A percentile compares a stretch with the other conserved stretches of the same genome.
These are phyloP conservation scores for Abrus precatorius DNA, from an alignment of 306 rosid genomes.

Conservation along the genomic window DNA sequence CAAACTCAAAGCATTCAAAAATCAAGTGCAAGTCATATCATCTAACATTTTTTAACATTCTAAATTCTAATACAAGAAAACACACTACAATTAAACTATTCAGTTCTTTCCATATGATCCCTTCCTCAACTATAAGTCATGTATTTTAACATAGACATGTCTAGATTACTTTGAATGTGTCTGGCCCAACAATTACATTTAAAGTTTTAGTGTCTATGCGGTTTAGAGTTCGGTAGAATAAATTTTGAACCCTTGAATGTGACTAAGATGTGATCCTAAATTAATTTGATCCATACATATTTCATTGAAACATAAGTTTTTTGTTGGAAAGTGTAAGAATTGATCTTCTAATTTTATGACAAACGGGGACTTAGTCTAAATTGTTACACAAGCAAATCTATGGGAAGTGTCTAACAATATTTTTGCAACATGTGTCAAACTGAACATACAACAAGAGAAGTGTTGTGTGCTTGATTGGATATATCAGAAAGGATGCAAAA, in stretches of 20 bases:
- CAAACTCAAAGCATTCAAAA: background rate
- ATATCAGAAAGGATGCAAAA: slow-evolving; percentile 19
- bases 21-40: slow-evolving; percentile 3
- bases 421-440: slow-evolving; percentile 1
- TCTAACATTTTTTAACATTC: background rate
- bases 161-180: background rate
- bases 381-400: slow-evolving; percentile 1
- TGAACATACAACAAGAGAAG: background rate
- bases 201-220: background rate
- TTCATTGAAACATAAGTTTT: too few relatives aligned
- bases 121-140: slow-evolving; percentile 5
- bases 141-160: slow-evolving; percentile 12
- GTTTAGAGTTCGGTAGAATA: too few relatives aligned
- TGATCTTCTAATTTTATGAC: too few relatives aligned
- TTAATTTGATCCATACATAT: too few relatives aligned
- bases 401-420: background rate
- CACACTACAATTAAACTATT: slow-evolving; percentile 11
- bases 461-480: slow-evolving; percentile 20
- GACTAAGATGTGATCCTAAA: too few relatives aligned
- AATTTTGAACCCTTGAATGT: too few relatives aligned
- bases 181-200: background rate
- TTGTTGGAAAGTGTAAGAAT: too few relatives aligned
- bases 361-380: too few relatives aligned
- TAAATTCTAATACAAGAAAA: slow-evolving; percentile 17
- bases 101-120: background rate